phyloP scores from a whole-genome alignment of 495 filamentous ascomycete species.

The Penicillium angulare region DNA sequence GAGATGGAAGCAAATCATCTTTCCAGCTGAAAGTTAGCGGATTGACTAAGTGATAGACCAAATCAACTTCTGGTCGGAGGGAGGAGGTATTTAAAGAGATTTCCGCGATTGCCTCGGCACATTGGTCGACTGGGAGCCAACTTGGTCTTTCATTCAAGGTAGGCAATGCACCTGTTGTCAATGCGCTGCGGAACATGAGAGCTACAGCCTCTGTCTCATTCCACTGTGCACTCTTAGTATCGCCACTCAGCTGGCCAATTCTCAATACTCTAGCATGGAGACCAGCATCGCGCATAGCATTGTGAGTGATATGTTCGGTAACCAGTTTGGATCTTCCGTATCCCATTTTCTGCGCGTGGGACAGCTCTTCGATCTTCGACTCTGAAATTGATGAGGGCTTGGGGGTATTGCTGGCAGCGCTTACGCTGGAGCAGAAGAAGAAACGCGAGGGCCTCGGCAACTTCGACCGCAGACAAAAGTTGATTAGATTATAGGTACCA shows the following conservation, averaged over 20 bases:
- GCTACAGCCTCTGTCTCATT: slow-evolving; percentile 64
- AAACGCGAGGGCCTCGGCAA: slow-evolving; percentile 37
- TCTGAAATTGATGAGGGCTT: slow-evolving; percentile 45
- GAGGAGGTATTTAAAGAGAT: slow-evolving; percentile 9
- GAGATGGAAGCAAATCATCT: slow-evolving; percentile 49
- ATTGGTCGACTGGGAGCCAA: slow-evolving; percentile 46
- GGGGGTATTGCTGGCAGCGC: slow-evolving; percentile 38
- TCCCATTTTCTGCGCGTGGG: slow-evolving; percentile 51
- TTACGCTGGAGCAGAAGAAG: slow-evolving; percentile 62
- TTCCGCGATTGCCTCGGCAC: slow-evolving; percentile 27
- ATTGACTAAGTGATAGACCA: slow-evolving; percentile 57
- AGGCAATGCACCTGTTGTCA: slow-evolving; percentile 52
- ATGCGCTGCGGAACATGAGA: slow-evolving; percentile 54
- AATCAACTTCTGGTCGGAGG: slow-evolving; percentile 6
- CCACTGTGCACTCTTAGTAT: slow-evolving; percentile 56
- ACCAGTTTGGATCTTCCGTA: slow-evolving; percentile 65
- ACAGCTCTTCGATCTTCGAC: slow-evolving; percentile 42
- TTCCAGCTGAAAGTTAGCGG: slow-evolving; percentile 51
- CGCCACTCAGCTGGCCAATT: slow-evolving; percentile 64
- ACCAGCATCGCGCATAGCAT: slow-evolving; percentile 36
- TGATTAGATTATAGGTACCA: slow-evolving; percentile 58
- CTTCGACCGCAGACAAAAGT: slow-evolving; percentile 47
- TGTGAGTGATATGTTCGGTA: slow-evolving; percentile 52
- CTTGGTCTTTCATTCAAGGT: slow-evolving; percentile 52
- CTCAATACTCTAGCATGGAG: slow-evolving; percentile 45